Base-by-base conservation (phyloP, 2,329 filamentous ascomycete species). In the Onygenales sp. region DNA sequence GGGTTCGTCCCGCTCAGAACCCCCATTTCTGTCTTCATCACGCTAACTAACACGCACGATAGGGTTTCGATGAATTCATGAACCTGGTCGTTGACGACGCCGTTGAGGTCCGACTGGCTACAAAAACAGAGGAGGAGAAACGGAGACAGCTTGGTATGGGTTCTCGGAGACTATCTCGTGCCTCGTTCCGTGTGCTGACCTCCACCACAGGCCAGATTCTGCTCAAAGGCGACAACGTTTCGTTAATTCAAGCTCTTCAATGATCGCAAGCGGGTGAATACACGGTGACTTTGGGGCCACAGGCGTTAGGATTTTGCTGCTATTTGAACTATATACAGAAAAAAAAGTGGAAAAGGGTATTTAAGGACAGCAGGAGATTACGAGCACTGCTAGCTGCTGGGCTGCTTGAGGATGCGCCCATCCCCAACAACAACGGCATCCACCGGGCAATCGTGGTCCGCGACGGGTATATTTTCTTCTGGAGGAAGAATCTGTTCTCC, bases 31-130 rank as follows among this genome's bases (percentile, higher is more conserved):
- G 9, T 21, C 11, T 32, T 43, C 31, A 45, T 42, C 33, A 31
- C 17, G 39, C 44, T 46, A 42, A 45, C 54, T 7, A 36, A 50
- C 42, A 42, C 52, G 58, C 47, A 57, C n/a, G 37, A 31, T 58
- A 95, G 90, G 91, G 93, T 11, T 98, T 98, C 62, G 93, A 98
- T 69, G 93, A 98, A 72, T 98, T 97, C 75, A 96, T 98, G 91
- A 98, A 98, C 75, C 78, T 98, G 49, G 93, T 97, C 40, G 81
- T 95, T 60, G 93, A 98, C 66, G 90, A 98, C 63, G 93, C 93
- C 33, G 83, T 96, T 54, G 92, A 97, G 73, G 90, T 98, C 44
- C 87, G 85, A 70, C 81, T 89, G 66, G 77, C 88, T 52, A 90
- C 87, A 58, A 95, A 94, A 77, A 84, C 82, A 13, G 85, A 87